Conservation (phyloP, 225 moss, liverwort and hornwort genomes). For the Takakia lepidozioides region DNA sequence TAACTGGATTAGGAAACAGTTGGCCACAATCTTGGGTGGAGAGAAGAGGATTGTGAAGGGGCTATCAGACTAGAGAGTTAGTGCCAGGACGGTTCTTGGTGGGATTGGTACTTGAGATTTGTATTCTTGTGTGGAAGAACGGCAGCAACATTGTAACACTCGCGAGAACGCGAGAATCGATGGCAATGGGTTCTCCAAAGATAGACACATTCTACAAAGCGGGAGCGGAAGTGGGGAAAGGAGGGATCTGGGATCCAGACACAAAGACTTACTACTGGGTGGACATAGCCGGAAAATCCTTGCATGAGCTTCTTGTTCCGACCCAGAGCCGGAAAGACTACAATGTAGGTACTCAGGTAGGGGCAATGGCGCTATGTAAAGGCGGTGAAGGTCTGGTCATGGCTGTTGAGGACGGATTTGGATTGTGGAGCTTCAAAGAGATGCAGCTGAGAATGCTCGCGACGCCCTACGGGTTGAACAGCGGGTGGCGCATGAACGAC, state of each 20-base stretch:
- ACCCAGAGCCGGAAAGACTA: constrained; percentile 28
- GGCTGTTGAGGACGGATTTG: constrained; percentile 81
- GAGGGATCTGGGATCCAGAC: constrained; percentile 77
- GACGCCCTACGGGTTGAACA: constrained; percentile 51
- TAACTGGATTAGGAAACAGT: no score
- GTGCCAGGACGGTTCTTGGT: no score
- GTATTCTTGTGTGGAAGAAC: no score
- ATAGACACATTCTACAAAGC: constrained; percentile 43
- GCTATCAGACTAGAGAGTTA: no score
- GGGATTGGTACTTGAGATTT: no score
- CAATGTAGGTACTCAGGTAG: constrained; percentile 49
- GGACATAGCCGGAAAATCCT: constrained; percentile 30
- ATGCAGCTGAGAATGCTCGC: constrained; percentile 57
- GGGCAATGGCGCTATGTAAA: constrained; percentile 70
- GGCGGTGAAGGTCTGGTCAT: constrained; percentile 56
- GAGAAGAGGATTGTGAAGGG: no score
- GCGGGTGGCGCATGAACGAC: constrained; percentile 90
- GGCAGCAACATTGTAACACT: no score
- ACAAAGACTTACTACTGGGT: constrained; percentile 55
- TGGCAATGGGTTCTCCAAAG: no score
- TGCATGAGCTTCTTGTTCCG: constrained; percentile 34
- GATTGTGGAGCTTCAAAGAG: constrained; percentile 57
- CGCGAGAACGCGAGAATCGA: no score
- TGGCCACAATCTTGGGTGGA: no score
- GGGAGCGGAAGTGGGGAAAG: constrained; percentile 51